Percentiles rank a stretch among this genome's conserved stretches.
phyloP scores from a whole-genome alignment of 2,329 filamentous ascomycete species.

The Diplocarpon mali region DNA sequence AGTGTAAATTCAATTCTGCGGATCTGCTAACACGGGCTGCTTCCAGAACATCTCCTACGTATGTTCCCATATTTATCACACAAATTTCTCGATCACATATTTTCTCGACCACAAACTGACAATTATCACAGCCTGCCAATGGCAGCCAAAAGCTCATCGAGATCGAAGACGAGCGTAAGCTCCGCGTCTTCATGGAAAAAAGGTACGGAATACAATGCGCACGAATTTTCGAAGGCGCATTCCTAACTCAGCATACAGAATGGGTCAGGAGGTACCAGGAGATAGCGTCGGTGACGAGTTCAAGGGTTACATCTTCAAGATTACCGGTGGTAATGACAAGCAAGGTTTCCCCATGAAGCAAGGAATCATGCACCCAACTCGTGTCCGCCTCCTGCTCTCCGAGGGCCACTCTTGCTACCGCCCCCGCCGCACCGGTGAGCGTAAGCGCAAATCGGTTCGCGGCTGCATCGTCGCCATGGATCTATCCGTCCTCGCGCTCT shows the following conservation, averaged over 20 bases:
- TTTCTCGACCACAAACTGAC: slow-evolving; percentile 13
- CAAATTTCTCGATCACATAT: background rate
- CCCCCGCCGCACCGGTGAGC: slow-evolving; percentile 92
- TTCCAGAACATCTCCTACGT: slow-evolving; percentile 27
- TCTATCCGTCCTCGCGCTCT: slow-evolving; percentile 85
- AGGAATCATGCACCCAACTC: slow-evolving; percentile 96
- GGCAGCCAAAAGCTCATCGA: slow-evolving; percentile 99
- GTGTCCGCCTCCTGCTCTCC: slow-evolving; percentile 92
- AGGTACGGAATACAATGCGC: slow-evolving; percentile 37
- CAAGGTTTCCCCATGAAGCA: slow-evolving; percentile 99
- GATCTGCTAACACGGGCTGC: slow-evolving; percentile 16
- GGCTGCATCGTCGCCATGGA: slow-evolving; percentile 98
- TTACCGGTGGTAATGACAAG: slow-evolving; percentile 99
- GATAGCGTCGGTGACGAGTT: slow-evolving; percentile 98
- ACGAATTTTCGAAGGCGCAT: slow-evolving; percentile 37
- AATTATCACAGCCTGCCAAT: slow-evolving; percentile 63
- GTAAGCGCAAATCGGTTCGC: slow-evolving; percentile 98
- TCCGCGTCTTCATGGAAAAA: slow-evolving; percentile 98
- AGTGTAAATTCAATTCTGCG: background rate
- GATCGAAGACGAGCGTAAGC: slow-evolving; percentile 98
- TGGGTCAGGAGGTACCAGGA: slow-evolving; percentile 84
- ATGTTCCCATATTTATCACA: slow-evolving; percentile 11
- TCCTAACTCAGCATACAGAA: slow-evolving; percentile 36
- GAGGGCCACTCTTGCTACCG: slow-evolving; percentile 99
- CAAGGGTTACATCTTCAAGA: slow-evolving; percentile 99